phyloP scores from a whole-genome alignment of 192 early-diverging fungal genomes.

The Phlyctochytrium planicorne region DNA sequence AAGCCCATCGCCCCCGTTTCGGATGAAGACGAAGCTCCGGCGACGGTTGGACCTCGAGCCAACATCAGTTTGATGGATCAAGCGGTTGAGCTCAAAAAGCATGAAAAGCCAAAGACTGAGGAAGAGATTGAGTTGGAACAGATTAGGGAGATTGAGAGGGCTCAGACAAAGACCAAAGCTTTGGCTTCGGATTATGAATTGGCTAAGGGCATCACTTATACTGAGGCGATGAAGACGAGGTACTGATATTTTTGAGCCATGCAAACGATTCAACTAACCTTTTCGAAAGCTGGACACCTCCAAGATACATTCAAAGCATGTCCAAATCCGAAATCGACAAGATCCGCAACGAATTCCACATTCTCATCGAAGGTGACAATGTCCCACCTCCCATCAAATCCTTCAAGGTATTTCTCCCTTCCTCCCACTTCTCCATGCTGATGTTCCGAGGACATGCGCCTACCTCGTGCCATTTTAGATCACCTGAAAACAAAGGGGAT shows the following conservation, averaged over 20 bases:
- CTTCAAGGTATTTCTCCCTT: slow-evolving; percentile 43
- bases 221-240: slow-evolving; percentile 78
- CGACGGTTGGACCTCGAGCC: slow-evolving; percentile 57
- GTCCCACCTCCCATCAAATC: slow-evolving; percentile 79
- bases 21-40: slow-evolving; percentile 38
- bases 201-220: slow-evolving; percentile 84
- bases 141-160: slow-evolving; percentile 78
- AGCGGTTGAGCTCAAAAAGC: slow-evolving; percentile 69
- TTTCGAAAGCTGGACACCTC: slow-evolving; percentile 79
- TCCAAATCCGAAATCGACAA: slow-evolving; percentile 48
- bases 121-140: slow-evolving; percentile 80
- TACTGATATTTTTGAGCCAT: slow-evolving; percentile 21
- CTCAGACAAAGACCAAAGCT: slow-evolving; percentile 75
- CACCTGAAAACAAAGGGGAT: slow-evolving; percentile 83
- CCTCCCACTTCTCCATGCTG: slow-evolving; percentile 13
- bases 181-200: slow-evolving; percentile 84
- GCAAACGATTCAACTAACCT: no score
- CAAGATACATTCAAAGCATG: slow-evolving; percentile 65
- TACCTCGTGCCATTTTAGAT: slow-evolving; percentile 74
- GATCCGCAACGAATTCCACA: slow-evolving; percentile 82
- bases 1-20: slow-evolving; percentile 24
- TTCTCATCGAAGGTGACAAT: slow-evolving; percentile 84
- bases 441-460: slow-evolving; percentile 63
- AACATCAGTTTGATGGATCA: slow-evolving; percentile 82
- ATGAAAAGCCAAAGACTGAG: slow-evolving; percentile 70